Conservation (phyloP, 2,329 filamentous ascomycete genomes). For the Escovopsis weberi region DNA sequence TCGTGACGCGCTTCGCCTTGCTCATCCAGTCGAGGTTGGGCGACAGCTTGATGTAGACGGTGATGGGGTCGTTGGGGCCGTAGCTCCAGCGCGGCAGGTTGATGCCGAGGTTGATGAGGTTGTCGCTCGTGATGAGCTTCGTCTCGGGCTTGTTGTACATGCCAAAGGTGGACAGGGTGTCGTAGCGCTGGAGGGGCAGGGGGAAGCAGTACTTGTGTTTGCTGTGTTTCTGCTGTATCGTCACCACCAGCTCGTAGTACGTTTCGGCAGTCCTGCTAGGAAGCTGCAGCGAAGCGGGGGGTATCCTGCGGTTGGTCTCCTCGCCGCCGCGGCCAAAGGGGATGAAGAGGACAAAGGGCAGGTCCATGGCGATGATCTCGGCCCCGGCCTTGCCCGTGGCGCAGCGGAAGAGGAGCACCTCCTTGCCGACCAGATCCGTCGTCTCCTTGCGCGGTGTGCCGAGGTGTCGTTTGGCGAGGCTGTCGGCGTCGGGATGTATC, state of each 20-base stretch:
- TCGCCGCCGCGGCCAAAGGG: slow-evolving; percentile 85
- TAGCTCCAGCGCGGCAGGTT: slow-evolving; percentile 94
- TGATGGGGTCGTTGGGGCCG: slow-evolving; percentile 86
- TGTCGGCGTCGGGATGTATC: slow-evolving; percentile 92
- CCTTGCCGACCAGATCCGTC: slow-evolving; percentile 86
- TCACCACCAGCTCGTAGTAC: slow-evolving; percentile 91
- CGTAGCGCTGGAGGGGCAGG: slow-evolving; percentile 82
- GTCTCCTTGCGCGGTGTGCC: slow-evolving; percentile 83
- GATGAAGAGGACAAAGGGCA: slow-evolving; percentile 95
- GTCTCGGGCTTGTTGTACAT: slow-evolving; percentile 98
- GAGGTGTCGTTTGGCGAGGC: slow-evolving; percentile 80
- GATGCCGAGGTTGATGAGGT: slow-evolving; percentile 80
- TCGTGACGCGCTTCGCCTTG: slow-evolving; percentile 84
- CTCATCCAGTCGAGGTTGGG: slow-evolving; percentile 84
- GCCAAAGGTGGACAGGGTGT: slow-evolving; percentile 93
- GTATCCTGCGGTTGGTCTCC: slow-evolving; percentile 78
- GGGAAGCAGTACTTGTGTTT: slow-evolving; percentile 86
- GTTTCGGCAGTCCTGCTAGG: slow-evolving; percentile 92
- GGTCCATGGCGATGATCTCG: slow-evolving; percentile 84
- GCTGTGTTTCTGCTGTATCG: slow-evolving; percentile 76
- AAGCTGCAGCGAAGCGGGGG: slow-evolving; percentile 80
- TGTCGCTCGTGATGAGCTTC: slow-evolving; percentile 73
- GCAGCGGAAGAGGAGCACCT: slow-evolving; percentile 83
- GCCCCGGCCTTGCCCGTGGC: slow-evolving; percentile 72
- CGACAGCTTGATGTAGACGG: slow-evolving; percentile 85